These are phyloP conservation scores for Diversispora epigaea DNA, from an alignment of 192 early-diverging fungal genomes.

Conservation along the genomic window DNA sequence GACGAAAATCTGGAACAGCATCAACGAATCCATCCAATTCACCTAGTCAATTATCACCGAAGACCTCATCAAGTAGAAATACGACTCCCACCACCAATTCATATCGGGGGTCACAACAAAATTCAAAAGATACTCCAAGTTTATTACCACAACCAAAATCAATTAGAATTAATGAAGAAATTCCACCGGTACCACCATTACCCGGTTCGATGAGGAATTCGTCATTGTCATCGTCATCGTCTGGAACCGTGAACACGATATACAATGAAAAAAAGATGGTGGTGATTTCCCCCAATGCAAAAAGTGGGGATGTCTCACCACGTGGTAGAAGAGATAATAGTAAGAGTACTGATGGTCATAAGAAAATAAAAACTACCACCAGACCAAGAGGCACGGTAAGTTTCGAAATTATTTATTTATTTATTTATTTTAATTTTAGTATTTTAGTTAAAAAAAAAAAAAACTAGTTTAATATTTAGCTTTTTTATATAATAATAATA, in stretches of 20 bases:
- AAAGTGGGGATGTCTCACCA: slow-evolving; percentile 5
- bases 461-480: neutral
- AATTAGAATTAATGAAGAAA: slow-evolving; percentile 24
- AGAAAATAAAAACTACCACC: neutral
- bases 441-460: too few species aligned
- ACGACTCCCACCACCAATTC: too few species aligned
- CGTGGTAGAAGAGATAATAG: slow-evolving; percentile 1
- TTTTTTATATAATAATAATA: neutral
- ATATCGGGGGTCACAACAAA: too few species aligned
- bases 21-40: too few species aligned
- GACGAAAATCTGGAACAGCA: too few species aligned
- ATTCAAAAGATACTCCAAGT: neutral
- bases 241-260: too few species aligned
- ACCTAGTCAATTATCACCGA: too few species aligned
- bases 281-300: neutral
- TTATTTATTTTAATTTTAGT: neutral
- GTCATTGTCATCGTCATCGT: neutral
- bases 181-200: slow-evolving; percentile 30
- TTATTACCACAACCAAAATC: slow-evolving; percentile 20
- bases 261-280: too few species aligned
- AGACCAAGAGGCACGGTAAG: slow-evolving; percentile 28
- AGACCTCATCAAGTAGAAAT: too few species aligned
- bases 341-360: neutral
- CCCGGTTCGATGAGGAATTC: slow-evolving; percentile 22
- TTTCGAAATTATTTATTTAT: neutral